A percentile compares a stretch with the other conserved stretches of the same genome.
Conservation (phyloP, 202 grass and related monocot species). For the Dendrocalamus latiflorus region DNA sequence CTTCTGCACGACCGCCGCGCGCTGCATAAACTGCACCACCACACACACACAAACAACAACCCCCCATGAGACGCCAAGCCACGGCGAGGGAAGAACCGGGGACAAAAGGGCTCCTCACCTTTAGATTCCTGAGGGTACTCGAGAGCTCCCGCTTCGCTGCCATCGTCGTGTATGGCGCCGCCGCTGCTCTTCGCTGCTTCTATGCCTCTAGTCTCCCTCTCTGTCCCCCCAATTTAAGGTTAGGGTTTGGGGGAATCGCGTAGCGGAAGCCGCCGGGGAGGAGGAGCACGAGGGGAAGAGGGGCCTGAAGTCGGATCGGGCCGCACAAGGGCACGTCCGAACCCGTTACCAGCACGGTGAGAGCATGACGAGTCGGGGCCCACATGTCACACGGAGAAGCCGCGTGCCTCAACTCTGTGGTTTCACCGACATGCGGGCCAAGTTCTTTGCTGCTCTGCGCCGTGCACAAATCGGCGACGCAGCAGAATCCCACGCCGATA, state of each 20-base stretch:
- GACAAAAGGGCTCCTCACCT: conserved; percentile 27
- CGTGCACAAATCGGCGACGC: too few species aligned
- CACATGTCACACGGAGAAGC: neutral
- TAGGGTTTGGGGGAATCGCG: conserved; percentile 17
- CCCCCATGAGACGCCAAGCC: neutral
- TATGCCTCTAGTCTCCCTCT: too few species aligned
- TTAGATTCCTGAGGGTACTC: conserved; percentile 72
- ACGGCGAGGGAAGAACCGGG: neutral
- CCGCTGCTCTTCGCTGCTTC: neutral
- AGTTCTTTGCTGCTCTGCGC: too few species aligned
- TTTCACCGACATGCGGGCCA: neutral
- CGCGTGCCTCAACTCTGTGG: neutral
- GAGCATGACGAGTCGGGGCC: neutral
- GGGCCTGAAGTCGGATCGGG: neutral
- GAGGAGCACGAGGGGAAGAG: neutral
- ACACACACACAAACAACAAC: neutral
- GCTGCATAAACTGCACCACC: conserved; percentile 84
- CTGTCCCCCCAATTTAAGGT: neutral
- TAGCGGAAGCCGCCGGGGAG: neutral
- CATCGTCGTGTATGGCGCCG: conserved; percentile 1
- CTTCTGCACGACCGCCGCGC: conserved; percentile 48
- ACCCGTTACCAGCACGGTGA: neutral
- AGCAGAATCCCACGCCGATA: too few species aligned
- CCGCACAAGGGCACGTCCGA: neutral
- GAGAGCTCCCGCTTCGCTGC: conserved; percentile 88